Percentiles rank a stretch among this genome's conserved stretches.
These are phyloP conservation scores for Daedaleopsis nitida DNA, from an alignment of 768 basidiomycete species.

Conservation along the genomic window DNA sequence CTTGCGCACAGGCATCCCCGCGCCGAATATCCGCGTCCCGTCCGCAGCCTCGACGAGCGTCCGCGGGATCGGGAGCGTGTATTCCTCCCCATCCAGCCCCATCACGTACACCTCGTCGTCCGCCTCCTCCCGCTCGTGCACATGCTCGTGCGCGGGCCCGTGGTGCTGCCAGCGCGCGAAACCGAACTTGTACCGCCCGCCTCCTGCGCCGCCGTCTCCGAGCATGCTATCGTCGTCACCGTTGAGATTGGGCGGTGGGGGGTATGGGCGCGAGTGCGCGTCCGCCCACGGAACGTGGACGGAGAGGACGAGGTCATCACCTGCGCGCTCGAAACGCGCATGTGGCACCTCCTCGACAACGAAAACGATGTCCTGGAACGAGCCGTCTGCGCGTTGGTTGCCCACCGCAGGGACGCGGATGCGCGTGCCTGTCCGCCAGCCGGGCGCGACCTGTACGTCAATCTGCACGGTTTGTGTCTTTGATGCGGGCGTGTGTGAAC, in stretches of 20 bases:
- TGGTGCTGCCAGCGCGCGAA: not conserved
- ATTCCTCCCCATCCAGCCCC: constrained; percentile 60
- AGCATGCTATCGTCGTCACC: not conserved
- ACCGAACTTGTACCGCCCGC: constrained; percentile 8
- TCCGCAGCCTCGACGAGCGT: constrained; percentile 50
- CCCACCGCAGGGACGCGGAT: constrained; percentile 65
- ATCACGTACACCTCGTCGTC: constrained; percentile 53
- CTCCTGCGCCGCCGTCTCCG: not conserved
- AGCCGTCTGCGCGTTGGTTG: constrained; percentile 60
- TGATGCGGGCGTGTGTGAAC: constrained; percentile 23
- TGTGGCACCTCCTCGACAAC: constrained; percentile 62
- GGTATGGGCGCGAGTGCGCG: constrained; percentile 31
- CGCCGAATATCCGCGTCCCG: constrained; percentile 55
- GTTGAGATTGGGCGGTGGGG: not conserved
- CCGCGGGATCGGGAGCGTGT: constrained; percentile 54
- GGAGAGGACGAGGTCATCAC: constrained; percentile 57
- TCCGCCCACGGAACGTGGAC: constrained; percentile 61
- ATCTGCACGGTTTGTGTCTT: constrained; percentile 56
- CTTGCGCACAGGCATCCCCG: constrained; percentile 71
- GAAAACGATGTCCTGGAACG: constrained; percentile 68
- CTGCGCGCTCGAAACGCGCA: constrained; percentile 54
- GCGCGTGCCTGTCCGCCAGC: constrained; percentile 60
- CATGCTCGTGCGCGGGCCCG: not conserved
- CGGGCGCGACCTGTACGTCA: constrained; percentile 60
- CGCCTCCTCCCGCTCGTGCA: constrained; percentile 26